Evolutionary conservation across 1,139 yeast species (phyloP).

Genomic region (Debaryomycetaceae sp.): DNA sequence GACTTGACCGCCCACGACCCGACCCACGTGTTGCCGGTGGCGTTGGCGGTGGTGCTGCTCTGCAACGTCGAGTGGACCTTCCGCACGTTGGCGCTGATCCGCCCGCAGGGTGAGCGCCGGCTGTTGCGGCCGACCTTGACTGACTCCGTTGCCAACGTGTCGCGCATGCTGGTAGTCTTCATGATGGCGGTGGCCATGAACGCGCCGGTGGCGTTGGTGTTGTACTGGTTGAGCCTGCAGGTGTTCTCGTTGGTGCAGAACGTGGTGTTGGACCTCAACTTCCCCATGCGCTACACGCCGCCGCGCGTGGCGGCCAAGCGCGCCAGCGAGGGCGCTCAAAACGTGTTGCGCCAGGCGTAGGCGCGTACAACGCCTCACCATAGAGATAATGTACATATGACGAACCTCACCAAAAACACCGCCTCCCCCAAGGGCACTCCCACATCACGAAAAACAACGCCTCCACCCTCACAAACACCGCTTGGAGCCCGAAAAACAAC

Average conservation of each 20-base stretch:
- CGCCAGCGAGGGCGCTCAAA: neutral
- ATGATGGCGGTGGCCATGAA: constrained; percentile 82
- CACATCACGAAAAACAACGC: no score
- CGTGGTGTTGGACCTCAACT: constrained; percentile 57
- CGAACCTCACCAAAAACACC: no score
- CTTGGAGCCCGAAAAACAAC: no score
- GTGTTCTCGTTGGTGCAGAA: constrained; percentile 72
- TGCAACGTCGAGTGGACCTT: constrained; percentile 75
- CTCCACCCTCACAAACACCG: no score
- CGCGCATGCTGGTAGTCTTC: constrained; percentile 72
- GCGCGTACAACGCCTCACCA: no score
- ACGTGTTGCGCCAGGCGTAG: no score
- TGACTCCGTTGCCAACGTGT: constrained; percentile 56
- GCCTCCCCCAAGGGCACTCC: no score
- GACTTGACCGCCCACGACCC: constrained; percentile 65
- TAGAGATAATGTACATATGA: no score
- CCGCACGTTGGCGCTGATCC: constrained; percentile 51
- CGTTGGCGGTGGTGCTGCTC: constrained; percentile 65
- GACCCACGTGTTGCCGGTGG: constrained; percentile 59
- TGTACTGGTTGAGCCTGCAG: constrained; percentile 88
- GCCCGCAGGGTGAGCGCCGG: constrained; percentile 24
- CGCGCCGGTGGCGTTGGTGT: constrained; percentile 75
- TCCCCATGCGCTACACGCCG: constrained; percentile 60
- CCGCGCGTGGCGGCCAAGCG: constrained; percentile 1
- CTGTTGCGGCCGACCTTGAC: constrained; percentile 52